A percentile compares a stretch with the other conserved stretches of the same genome.
Evolutionary conservation across 371 early-diverging fungal species (phyloP).

Genomic region (Circinella minor): DNA sequence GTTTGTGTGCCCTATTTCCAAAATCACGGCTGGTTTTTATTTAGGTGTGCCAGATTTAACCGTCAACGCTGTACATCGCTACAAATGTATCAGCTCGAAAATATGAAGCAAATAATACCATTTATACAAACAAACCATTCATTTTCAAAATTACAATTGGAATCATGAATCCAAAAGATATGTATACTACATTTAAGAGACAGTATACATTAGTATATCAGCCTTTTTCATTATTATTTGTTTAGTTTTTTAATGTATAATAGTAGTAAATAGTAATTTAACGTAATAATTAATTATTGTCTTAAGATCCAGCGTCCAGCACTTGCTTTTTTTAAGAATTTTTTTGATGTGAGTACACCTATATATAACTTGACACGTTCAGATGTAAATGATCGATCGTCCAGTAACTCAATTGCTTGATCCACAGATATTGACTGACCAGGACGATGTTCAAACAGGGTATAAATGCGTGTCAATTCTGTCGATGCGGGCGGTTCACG

Average conservation of each 20-base stretch:
- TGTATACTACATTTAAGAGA: neutral
- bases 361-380: constrained; percentile 25
- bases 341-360: constrained; percentile 27
- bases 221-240: too few relatives aligned
- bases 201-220: neutral
- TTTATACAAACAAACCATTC: neutral
- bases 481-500: constrained; percentile 41
- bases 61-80: too few relatives aligned
- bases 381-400: constrained; percentile 10
- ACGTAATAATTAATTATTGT: constrained; percentile 2
- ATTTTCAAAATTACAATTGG: neutral
- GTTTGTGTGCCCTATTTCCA: too few relatives aligned
- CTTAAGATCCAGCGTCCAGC: neutral
- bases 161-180: neutral
- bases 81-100: too few relatives aligned
- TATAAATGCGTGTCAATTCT: constrained; percentile 36
- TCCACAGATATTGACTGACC: constrained; percentile 25
- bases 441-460: constrained; percentile 31
- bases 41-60: too few relatives aligned
- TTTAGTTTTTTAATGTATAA: too few relatives aligned
- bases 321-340: constrained; percentile 27
- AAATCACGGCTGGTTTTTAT: too few relatives aligned
- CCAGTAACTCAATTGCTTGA: constrained; percentile 14
- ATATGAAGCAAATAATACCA: neutral
- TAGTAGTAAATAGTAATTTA: neutral